A percentile compares a stretch with the other conserved stretches of the same genome.
Evolutionary conservation across 768 basidiomycete species (phyloP).

Genomic region (Trametes sanguinea): DNA sequence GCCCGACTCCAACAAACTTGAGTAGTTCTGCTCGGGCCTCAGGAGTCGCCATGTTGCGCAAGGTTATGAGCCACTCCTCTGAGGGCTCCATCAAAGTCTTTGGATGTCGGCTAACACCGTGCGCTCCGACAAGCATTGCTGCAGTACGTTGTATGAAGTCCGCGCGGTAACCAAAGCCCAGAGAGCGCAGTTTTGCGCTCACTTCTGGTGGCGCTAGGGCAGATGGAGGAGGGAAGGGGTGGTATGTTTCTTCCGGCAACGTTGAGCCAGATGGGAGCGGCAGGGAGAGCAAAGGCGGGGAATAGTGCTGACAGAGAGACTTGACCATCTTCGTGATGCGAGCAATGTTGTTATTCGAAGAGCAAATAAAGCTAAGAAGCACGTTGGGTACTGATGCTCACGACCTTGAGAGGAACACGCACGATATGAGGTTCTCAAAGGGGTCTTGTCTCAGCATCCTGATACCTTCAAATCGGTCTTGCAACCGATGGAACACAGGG

Average conservation of each 20-base stretch:
- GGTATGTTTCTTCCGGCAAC: conserved; percentile 44
- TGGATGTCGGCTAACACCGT: conserved; percentile 34
- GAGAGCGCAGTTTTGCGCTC: conserved; percentile 62
- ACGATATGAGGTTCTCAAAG: conserved; percentile 96
- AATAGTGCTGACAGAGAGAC: conserved; percentile 75
- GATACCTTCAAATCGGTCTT: conserved; percentile 74
- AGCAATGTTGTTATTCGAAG: conserved; percentile 93
- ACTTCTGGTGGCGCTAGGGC: conserved; percentile 61
- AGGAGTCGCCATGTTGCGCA: conserved; percentile 51
- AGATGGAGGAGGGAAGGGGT: conserved; percentile 85
- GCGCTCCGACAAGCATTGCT: conserved; percentile 66
- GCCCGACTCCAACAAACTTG: conserved; percentile 86
- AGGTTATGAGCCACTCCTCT: conserved; percentile 59
- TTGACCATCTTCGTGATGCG: conserved; percentile 95
- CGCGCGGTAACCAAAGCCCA: conserved; percentile 97
- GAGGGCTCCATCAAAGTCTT: conserved; percentile 44
- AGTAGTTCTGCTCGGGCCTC: conserved; percentile 76
- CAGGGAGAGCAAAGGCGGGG: conserved; percentile 62
- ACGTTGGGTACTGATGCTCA: not conserved
- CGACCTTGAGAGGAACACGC: conserved; percentile 37
- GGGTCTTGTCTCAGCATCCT: conserved; percentile 90
- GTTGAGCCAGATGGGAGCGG: conserved; percentile 35
- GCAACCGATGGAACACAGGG: conserved; percentile 66
- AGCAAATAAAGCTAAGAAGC: conserved; percentile 85
- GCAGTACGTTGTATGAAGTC: conserved; percentile 86